Base-by-base conservation (phyloP, 176 grass and related monocot genomes). In the Eremochloa ophiuroides region DNA sequence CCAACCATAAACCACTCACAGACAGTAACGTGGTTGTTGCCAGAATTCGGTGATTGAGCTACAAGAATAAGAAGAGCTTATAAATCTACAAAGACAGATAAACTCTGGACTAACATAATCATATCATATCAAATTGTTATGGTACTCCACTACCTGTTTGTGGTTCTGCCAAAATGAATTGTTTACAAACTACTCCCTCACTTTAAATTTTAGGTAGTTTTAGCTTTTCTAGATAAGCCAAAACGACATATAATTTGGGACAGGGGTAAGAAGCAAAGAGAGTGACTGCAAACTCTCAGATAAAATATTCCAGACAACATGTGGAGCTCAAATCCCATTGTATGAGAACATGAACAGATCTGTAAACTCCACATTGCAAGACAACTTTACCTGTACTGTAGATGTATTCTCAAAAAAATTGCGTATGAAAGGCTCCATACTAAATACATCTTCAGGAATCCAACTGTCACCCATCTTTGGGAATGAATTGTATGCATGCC, bases 381-480 rank as follows among this genome's bases (percentile, higher is more conserved):
- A 37, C 72, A 89, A 29, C 22, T 18, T 43, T 86, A 99, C 96
- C 96, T 99, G 96, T 18, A 99, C 96, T 1, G 84, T 91, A 33
- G 96, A 87, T 62, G 96, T 91, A 81, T 91, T 99, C 69, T 99
- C 96, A 80, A 95, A 95, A 80, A 99, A 93, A 62, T 99, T 95
- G 23, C 82, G 85, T 60, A 95, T 78, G 16, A 99, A 75, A 79
- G 96, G 96, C 43, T 95, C 87, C 96, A 99, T 95, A 35, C 33
- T 82, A 61, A 99, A 93, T 78, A 99, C 79, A 75, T 89, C 93
- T 84, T 99, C 91, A 47, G 93, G 96, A 82, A 99, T 90, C 96
- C 96, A 99, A 59, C 80, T 88, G 59, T 95, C 96, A 74, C 96
- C 96, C 96, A 99, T 99, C 82, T 99, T 99, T 25, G 96, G 96